These are phyloP conservation scores for Aspergillus glaucus DNA, from an alignment of 2,329 filamentous ascomycete genomes.

Conservation along the genomic window DNA sequence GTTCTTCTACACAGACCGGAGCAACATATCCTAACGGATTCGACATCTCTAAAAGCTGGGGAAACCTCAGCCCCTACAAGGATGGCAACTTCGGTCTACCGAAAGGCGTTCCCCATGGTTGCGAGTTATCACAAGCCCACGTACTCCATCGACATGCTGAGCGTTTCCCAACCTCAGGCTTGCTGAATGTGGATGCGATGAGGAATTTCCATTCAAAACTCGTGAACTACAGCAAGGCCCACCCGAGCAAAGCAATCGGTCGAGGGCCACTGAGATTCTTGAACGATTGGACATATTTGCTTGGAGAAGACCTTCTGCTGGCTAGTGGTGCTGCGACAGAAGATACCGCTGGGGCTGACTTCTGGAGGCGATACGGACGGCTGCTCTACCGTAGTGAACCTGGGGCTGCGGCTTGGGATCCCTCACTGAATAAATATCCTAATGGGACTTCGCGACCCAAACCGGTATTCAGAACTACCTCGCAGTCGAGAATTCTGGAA, in stretches of 20 bases:
- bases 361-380: conserved; percentile 52
- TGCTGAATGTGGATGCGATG: conserved; percentile 47
- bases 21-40: conserved; percentile 22
- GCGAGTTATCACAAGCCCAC: conserved; percentile 51
- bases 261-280: conserved; percentile 48
- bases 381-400: conserved; percentile 46
- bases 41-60: conserved; percentile 26
- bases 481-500: conserved; percentile 50
- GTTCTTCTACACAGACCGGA: conserved; percentile 10
- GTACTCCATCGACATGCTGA: conserved; percentile 51
- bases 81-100: conserved; percentile 20
- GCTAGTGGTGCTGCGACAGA: conserved; percentile 47
- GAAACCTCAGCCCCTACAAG: conserved; percentile 25
- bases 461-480: conserved; percentile 49
- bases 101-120: conserved; percentile 48
- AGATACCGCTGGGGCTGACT: conserved; percentile 44
- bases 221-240: conserved; percentile 37
- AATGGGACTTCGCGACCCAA: conserved; percentile 45
- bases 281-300: conserved; percentile 47
- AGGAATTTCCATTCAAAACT: conserved; percentile 46
- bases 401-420: conserved; percentile 46
- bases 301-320: conserved; percentile 42
- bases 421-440: conserved; percentile 31
- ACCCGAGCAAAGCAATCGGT: conserved; percentile 28
- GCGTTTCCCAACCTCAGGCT: conserved; percentile 44